A percentile compares a stretch with the other conserved stretches of the same genome.
Conservation (phyloP, 805 yeast species). For the Hermanozyma aechmeae region DNA sequence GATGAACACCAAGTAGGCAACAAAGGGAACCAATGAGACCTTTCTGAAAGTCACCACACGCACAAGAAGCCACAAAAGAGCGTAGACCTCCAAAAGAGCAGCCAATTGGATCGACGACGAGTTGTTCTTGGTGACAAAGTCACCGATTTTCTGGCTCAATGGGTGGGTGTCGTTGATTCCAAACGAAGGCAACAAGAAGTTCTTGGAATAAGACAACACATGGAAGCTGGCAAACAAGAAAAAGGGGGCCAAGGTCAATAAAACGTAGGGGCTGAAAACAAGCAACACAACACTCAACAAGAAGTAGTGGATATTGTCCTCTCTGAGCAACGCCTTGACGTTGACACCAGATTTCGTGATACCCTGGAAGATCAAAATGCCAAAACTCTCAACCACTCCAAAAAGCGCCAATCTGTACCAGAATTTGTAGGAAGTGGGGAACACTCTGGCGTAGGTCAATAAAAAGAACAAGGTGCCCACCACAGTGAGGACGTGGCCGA, state of each 20-base stretch:
- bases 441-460: conserved; percentile 24
- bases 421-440: conserved; percentile 12
- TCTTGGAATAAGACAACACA: conserved; percentile 59
- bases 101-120: conserved; percentile 30
- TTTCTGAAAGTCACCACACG: conserved; percentile 52
- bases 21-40: conserved; percentile 52
- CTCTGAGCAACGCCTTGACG: conserved; percentile 15
- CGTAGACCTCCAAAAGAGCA: conserved; percentile 31
- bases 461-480: conserved; percentile 20
- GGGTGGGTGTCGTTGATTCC: conserved; percentile 25
- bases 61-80: conserved; percentile 34
- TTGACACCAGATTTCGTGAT: conserved; percentile 21
- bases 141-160: conserved; percentile 29
- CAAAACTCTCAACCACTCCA: conserved; percentile 66
- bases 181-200: conserved; percentile 54
- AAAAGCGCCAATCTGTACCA: conserved; percentile 54
- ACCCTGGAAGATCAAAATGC: conserved; percentile 60
- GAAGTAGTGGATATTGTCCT: conserved; percentile 72
- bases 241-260: conserved; percentile 64
- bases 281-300: conserved; percentile 41
- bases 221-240: conserved; percentile 76
- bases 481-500: conserved; percentile 31
- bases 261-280: conserved; percentile 46
- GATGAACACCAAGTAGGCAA: conserved; percentile 52
- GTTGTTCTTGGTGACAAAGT: conserved; percentile 26